Evolutionary conservation across 2,329 filamentous ascomycete species (phyloP), one percentile per base, ranked within the genome.

Genomic region (Bipolaris oryzae): DNA sequence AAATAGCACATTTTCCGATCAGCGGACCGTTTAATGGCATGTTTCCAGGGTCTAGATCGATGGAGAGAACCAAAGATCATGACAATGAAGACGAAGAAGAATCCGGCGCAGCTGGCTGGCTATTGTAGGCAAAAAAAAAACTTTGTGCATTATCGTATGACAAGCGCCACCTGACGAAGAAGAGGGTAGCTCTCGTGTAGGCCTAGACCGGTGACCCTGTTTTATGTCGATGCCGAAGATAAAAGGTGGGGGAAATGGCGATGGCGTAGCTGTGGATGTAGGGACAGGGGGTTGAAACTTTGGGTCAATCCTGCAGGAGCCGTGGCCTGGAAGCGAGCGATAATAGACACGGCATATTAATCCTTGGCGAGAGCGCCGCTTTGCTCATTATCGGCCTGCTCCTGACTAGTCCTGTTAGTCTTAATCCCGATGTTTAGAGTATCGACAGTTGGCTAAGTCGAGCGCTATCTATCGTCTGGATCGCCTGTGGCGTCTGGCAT

Each of bases 111-210:
- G 20, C 23, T 37, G 31, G 44, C 13, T 23, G 11, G 13, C 20
- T 38, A 23, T 16, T n/a, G 20, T 18, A 7, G 11, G 39, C 42
- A 50, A 18, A 35, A 23, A 39, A 50, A 18, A 35, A 23, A 39
- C 42, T 37, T 43, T 47, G 51, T 50, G 45, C 16, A 11, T 25
- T 13, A 16, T 53, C 48, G 33, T 49, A 48, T 34, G 44, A 49
- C 39, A 42, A 31, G n/a, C 50, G 23, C 44, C 18, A 39, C 23
- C 33, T 37, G 16, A 38, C 7, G n/a, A n/a, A 13, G 20, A 23
- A n/a, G 11, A 20, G 28, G 7, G 18, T 20, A 33, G 1, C 15
- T 10, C 16, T 21, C 13, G 2, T 25, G 31, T 43, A 16, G 21
- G 15, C 16, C 34, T 25, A 9, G 45, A 16, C 21, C 33, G 33